Evolutionary conservation across 164 flowering plant genomes (phyloP).

Genomic region (Saururus chinensis): DNA sequence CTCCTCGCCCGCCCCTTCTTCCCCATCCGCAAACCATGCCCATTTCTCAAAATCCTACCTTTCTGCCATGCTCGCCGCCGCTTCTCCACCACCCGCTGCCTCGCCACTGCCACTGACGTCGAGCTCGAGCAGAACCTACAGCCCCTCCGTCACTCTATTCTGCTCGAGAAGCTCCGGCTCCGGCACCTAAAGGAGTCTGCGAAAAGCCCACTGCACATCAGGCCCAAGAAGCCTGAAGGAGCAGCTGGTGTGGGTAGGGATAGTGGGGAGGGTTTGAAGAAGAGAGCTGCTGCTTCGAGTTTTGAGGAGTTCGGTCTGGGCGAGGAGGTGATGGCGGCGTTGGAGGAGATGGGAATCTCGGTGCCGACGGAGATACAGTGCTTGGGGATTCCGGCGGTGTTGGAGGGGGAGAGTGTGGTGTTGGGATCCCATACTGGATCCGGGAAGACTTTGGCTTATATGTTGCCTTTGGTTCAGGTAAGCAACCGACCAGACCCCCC

Average conservation of each 20-base stretch:
- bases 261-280: constrained; percentile 7
- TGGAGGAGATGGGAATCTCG: constrained; percentile 65
- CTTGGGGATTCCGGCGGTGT: constrained; percentile 72
- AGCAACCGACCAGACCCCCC: background rate
- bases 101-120: constrained; percentile 21
- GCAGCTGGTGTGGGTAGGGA: constrained; percentile 5
- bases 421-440: constrained; percentile 98
- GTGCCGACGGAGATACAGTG: constrained; percentile 92
- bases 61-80: constrained; percentile 39
- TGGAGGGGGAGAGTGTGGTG: constrained; percentile 74
- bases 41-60: constrained; percentile 6
- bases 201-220: constrained; percentile 8
- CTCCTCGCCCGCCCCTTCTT: constrained; percentile 29
- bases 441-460: constrained; percentile 89
- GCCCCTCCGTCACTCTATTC: constrained; percentile 54
- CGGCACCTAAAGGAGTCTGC: constrained; percentile 62
- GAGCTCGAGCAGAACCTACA: constrained; percentile 20
- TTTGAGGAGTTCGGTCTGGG: constrained; percentile 75
- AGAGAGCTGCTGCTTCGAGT: constrained; percentile 22
- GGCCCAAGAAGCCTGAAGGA: background rate
- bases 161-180: constrained; percentile 62
- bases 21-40: constrained; percentile 18
- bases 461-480: constrained; percentile 96
- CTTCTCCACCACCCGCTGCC: constrained; percentile 37
- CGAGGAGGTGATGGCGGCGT: constrained; percentile 77